phyloP scores from a whole-genome alignment of 768 basidiomycete genomes.

The Macrolepiota fuliginosa region DNA sequence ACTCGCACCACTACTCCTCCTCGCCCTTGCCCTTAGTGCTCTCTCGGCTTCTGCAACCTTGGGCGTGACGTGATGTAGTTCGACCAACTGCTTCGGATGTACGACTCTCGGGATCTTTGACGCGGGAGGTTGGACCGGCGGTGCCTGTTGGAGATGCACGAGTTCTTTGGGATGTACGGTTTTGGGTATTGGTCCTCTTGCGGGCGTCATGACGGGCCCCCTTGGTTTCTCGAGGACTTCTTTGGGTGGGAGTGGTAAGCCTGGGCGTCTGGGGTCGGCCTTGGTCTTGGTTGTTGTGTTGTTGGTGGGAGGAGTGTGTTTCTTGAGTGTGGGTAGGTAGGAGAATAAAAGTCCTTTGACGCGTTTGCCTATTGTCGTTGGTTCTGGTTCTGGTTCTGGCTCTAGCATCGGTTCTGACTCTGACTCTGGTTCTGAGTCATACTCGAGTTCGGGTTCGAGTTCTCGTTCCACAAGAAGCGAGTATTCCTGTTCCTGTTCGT shows the following conservation, averaged over 20 bases:
- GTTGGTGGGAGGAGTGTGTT: conserved; percentile 20
- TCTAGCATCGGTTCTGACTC: neutral
- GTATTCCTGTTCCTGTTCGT: neutral
- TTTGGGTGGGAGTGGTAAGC: conserved; percentile 55
- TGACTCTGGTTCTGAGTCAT: too few relatives aligned
- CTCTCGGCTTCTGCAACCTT: conserved; percentile 19
- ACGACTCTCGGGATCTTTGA: conserved; percentile 43
- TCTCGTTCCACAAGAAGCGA: neutral
- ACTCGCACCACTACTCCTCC: conserved; percentile 65
- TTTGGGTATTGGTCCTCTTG: conserved; percentile 44
- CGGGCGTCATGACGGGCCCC: conserved; percentile 59
- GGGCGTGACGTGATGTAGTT: conserved; percentile 47
- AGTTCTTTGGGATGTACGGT: conserved; percentile 59
- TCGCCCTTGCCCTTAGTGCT: conserved; percentile 23
- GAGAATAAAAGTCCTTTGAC: conserved; percentile 60
- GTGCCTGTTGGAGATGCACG: conserved; percentile 58
- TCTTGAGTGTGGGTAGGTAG: conserved; percentile 53
- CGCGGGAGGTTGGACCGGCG: conserved; percentile 32
- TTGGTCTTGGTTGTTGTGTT: conserved; percentile 15
- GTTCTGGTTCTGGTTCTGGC: conserved; percentile 7
- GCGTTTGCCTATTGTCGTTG: conserved; percentile 42
- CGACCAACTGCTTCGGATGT: conserved; percentile 47
- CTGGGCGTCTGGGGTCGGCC: conserved; percentile 26
- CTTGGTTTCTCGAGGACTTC: conserved; percentile 48
- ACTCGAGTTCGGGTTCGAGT: neutral